A percentile compares a stretch with the other conserved stretches of the same genome.
Evolutionary conservation across 176 grass and related monocot genomes (phyloP).

Genomic region (Phyllostachys edulis): DNA sequence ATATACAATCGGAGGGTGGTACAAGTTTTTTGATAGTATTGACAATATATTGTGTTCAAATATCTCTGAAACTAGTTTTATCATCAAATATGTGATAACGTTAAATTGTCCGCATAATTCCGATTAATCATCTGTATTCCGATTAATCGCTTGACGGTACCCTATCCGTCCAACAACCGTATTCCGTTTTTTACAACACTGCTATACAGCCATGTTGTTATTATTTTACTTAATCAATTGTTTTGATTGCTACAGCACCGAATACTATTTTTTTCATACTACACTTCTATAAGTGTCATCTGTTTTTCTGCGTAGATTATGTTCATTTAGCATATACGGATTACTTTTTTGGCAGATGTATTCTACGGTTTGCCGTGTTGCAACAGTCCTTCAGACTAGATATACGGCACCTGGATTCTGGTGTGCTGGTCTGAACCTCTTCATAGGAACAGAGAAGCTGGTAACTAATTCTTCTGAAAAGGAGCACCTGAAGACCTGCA

Average conservation of each 20-base stretch:
- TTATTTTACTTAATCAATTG: constrained; percentile 8
- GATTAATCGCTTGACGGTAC: too few relatives aligned
- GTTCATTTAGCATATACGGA: neutral
- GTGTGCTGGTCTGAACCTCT: constrained; percentile 76
- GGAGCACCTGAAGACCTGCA: constrained; percentile 66
- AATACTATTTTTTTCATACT: neutral
- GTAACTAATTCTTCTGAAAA: constrained; percentile 55
- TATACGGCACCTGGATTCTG: constrained; percentile 90
- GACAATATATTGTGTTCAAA: too few relatives aligned
- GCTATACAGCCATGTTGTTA: neutral
- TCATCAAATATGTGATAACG: too few relatives aligned
- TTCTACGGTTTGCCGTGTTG: constrained; percentile 69
- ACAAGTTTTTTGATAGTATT: too few relatives aligned
- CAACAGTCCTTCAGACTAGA: constrained; percentile 82
- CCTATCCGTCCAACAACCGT: too few relatives aligned
- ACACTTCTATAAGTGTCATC: neutral
- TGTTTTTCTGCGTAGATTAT: constrained; percentile 8
- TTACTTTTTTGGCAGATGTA: constrained; percentile 55
- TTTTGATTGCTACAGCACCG: neutral
- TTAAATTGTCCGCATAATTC: too few relatives aligned
- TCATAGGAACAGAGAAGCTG: constrained; percentile 63
- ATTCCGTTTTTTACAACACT: too few relatives aligned
- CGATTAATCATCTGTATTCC: too few relatives aligned
- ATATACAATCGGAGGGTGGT: too few relatives aligned
- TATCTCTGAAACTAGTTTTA: too few relatives aligned